Percentiles rank a stretch among this genome's conserved stretches.
phyloP scores from a whole-genome alignment of 345 rosid genomes.

The Acer saccharum region DNA sequence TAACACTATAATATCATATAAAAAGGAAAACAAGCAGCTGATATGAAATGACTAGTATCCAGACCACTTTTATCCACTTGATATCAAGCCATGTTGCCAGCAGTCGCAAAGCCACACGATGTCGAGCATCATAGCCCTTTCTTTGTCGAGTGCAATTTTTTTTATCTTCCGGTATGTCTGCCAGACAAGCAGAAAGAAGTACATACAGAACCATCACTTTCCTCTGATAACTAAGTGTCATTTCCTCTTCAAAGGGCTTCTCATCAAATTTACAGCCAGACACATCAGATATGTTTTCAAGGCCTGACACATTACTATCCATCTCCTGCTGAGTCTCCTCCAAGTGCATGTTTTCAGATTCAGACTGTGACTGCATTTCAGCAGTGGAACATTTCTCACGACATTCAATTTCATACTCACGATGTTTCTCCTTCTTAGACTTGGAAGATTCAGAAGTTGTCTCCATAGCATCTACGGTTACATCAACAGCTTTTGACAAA shows the following conservation, averaged over 20 bases:
- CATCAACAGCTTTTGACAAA: slow-evolving; percentile 75
- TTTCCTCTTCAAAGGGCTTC: slow-evolving; percentile 62
- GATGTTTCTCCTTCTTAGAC: slow-evolving; percentile 73
- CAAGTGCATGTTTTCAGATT: slow-evolving; percentile 18
- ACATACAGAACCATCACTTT: slow-evolving; percentile 82
- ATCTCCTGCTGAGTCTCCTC: slow-evolving; percentile 16
- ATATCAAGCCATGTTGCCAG: slow-evolving; percentile 87
- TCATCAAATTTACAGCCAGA: slow-evolving; percentile 40
- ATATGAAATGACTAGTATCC: slow-evolving; percentile 27
- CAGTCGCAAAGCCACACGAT: slow-evolving; percentile 81
- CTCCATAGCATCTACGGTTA: slow-evolving; percentile 55
- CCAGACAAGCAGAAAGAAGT: slow-evolving; percentile 90
- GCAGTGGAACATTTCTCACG: slow-evolving; percentile 59
- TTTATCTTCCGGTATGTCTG: slow-evolving; percentile 57
- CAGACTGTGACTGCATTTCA: slow-evolving; percentile 47
- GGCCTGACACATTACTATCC: slow-evolving; percentile 23
- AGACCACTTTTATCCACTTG: slow-evolving; percentile 84
- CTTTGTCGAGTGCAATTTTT: slow-evolving; percentile 56
- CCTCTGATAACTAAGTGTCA: slow-evolving; percentile 63
- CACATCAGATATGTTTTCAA: slow-evolving; percentile 27
- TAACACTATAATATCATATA: not conserved
- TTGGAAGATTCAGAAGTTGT: slow-evolving; percentile 46
- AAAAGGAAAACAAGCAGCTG: not conserved
- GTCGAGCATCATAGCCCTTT: slow-evolving; percentile 95
- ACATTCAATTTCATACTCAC: slow-evolving; percentile 68